A percentile compares a stretch with the other conserved stretches of the same genome.
These are phyloP conservation scores for Isatis lusitanica DNA, from an alignment of 441 rosid species.

Conservation along the genomic window DNA sequence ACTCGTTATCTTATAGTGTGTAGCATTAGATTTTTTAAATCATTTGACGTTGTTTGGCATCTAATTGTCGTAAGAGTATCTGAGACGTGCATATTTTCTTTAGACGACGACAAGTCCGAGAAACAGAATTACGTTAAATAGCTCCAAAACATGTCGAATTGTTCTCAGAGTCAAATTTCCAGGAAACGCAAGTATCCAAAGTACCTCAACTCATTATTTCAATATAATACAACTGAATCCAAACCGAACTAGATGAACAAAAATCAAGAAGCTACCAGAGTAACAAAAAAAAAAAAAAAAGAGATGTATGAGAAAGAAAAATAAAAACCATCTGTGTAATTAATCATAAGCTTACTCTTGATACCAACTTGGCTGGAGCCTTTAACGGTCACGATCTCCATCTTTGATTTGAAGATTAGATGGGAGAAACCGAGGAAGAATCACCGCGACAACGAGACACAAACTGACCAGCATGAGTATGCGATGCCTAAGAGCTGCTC, in stretches of 20 bases:
- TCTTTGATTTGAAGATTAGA: conserved; percentile 44
- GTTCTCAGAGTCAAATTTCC: background rate
- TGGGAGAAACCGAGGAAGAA: conserved; percentile 63
- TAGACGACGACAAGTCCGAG: background rate
- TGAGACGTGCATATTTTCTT: background rate
- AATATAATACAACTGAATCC: too few species aligned
- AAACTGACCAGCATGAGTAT: conserved; percentile 71
- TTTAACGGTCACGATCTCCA: conserved; percentile 32
- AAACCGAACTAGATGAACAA: background rate
- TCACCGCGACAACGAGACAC: conserved; percentile 62
- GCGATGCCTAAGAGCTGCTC: conserved; percentile 77
- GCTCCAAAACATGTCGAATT: background rate
- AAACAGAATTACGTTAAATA: background rate
- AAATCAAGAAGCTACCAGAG: background rate
- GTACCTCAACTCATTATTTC: background rate
- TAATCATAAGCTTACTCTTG: background rate
- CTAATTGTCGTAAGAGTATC: background rate
- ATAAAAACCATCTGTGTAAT: background rate
- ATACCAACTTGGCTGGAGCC: background rate
- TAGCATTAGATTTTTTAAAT: background rate
- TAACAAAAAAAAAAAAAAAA: conserved; percentile 7
- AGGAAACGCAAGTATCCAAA: background rate
- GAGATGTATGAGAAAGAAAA: background rate
- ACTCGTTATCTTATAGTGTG: background rate
- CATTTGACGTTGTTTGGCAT: background rate